phyloP scores from a whole-genome alignment of 495 filamentous ascomycete genomes.

The Venustampulla echinocandica region DNA sequence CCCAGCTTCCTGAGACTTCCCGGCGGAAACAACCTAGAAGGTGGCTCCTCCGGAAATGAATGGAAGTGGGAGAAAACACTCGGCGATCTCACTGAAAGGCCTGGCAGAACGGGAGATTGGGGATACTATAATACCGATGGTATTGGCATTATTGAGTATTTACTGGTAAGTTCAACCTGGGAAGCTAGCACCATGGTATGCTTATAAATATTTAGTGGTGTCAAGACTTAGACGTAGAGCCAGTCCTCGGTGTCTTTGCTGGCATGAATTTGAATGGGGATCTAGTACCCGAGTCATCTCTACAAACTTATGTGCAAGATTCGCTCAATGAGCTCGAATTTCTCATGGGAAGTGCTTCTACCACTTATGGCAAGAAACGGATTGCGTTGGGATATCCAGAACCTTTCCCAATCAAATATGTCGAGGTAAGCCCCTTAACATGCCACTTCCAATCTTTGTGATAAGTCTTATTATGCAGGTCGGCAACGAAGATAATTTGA shows the following conservation, averaged over 20 bases:
- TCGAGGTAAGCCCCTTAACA: too few species aligned
- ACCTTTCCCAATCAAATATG: not conserved
- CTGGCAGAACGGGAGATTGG: constrained; percentile 43
- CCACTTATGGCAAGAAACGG: not conserved
- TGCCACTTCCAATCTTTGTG: too few species aligned
- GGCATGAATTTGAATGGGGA: constrained; percentile 37
- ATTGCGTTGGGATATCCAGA: not conserved
- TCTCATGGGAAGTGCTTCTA: not conserved
- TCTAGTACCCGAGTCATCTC: constrained; percentile 18
- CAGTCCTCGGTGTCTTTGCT: constrained; percentile 42
- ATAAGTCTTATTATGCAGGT: too few species aligned
- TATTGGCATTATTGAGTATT: constrained; percentile 28
- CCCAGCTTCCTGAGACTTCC: constrained; percentile 45
- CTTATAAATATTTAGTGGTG: constrained; percentile 46
- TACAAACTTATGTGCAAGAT: constrained; percentile 23
- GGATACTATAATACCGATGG: constrained; percentile 46
- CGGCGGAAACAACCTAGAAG: constrained; percentile 43
- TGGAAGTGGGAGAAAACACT: constrained; percentile 53
- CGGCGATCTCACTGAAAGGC: constrained; percentile 41
- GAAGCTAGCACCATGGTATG: constrained; percentile 18
- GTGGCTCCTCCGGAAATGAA: constrained; percentile 26
- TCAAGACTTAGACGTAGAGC: constrained; percentile 43
- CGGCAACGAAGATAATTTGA: constrained; percentile 49
- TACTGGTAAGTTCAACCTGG: constrained; percentile 4
- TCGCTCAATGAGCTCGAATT: constrained; percentile 27